phyloP scores from a whole-genome alignment of 768 basidiomycete species.

The Boletus pseudo-olivaceus region DNA sequence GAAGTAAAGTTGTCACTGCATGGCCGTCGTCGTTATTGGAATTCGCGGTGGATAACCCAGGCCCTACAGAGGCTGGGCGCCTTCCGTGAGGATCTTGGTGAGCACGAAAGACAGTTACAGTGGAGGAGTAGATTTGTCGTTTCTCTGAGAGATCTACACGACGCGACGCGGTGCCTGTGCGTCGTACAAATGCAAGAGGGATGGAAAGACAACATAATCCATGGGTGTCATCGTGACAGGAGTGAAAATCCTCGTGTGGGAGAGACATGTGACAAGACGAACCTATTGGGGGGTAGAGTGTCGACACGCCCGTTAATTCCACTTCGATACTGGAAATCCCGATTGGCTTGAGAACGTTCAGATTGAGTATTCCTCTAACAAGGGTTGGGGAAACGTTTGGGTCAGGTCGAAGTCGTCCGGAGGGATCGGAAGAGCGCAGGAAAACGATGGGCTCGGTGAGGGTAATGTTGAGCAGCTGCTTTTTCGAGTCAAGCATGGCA shows the following conservation, averaged over 20 bases:
- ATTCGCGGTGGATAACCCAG: slow-evolving; percentile 11
- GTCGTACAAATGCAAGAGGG: not conserved
- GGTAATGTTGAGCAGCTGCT: slow-evolving; percentile 49
- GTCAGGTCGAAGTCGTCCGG: slow-evolving; percentile 32
- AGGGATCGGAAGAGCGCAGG: slow-evolving; percentile 53
- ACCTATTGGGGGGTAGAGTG: slow-evolving; percentile 74
- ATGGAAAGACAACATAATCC: not conserved
- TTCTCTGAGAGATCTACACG: slow-evolving; percentile 75
- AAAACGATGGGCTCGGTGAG: slow-evolving; percentile 77
- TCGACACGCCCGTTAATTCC: slow-evolving; percentile 65
- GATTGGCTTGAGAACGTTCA: slow-evolving; percentile 71
- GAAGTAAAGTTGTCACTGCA: not conserved
- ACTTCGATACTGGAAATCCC: slow-evolving; percentile 84
- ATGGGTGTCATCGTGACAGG: not conserved
- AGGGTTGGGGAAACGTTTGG: slow-evolving; percentile 54
- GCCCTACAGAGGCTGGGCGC: slow-evolving; percentile 23
- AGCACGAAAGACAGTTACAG: slow-evolving; percentile 73
- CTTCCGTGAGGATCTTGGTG: slow-evolving; percentile 35
- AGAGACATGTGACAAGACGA: slow-evolving; percentile 21
- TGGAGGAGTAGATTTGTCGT: slow-evolving; percentile 66
- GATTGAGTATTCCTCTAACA: slow-evolving; percentile 61
- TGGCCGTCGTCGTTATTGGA: not conserved
- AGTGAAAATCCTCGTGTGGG: not conserved
- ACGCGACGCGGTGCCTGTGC: slow-evolving; percentile 58
- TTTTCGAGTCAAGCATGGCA: slow-evolving; percentile 32